Base-by-base conservation (phyloP, 1,139 yeast genomes). In the Hemisphaericaspora xylanilytica region DNA sequence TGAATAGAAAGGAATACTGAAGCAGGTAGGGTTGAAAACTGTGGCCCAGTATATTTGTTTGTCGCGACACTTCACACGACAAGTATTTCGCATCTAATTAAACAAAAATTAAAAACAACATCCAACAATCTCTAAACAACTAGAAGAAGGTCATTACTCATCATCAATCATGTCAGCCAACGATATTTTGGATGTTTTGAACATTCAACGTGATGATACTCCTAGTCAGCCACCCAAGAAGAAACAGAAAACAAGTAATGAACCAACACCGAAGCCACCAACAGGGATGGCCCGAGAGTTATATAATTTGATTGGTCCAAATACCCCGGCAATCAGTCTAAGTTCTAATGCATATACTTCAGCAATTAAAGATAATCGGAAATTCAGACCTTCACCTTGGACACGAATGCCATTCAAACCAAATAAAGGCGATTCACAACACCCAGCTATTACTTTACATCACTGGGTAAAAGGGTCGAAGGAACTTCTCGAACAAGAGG, bases 281-380 rank as follows among this genome's bases (percentile, higher is more conserved):
- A 80, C 87, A 13, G 96, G 96, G 15, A 85, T 92, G 80, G 94
- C 88, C 46, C 74, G 98, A 49, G 98, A 92, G 58, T 69, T 92
- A 39, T 90, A 85, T 60, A 85, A 85, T 50, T 70, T 94, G 43
- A 67, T 94, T 30, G 98, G 99, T 2, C 92, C 94, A 30, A 89
- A 88, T 59, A 81, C 95, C 2, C 97, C 98, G 0, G 94, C 98
- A 1, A 79, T 89, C 3, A 70, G 70, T 34, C 55, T 80, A 11
- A 65, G 76, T n/a, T 71, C 77, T 6, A 73, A 77, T 9, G 55
- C 67, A 26, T 67, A 65, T 33, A 67, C 41, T n/a, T 35, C 51
- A 5, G 77, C 78, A 48, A 80, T 81, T 50, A 86, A 85, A 51
- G 86, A 82, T 42, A 75, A 79, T 48, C 71, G 89, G 41, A 77